Base-by-base conservation (phyloP, 371 early-diverging fungal species). In the Choanephora cucurbitarum region DNA sequence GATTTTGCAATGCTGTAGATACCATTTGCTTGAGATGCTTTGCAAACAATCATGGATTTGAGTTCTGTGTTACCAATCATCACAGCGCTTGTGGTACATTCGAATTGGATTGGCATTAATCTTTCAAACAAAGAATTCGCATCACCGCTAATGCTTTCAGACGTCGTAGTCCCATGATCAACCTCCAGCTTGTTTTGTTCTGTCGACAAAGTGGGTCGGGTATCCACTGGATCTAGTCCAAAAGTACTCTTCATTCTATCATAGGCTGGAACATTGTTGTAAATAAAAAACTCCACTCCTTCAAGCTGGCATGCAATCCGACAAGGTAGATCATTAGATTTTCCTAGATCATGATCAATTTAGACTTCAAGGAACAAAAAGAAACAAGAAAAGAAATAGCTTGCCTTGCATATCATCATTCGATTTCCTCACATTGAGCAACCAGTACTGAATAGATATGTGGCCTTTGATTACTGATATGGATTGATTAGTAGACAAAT, bases 251-350 rank as follows among this genome's bases (percentile, higher is more conserved):
- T 78, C 46, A 92, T 64, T 10, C 63, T 62, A 24, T 89, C 84
- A 58, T 92, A 94, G 0, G 87, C 91, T 7, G 89, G 84, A 37
- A 83, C 75, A 48, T 91, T 77, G 56, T 94, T 94, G 73, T 91
- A 94, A 51, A 90, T 75, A 63, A 92, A 91, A 79, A 85, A 89
- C 59, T 94, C 94, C 8, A 92, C 61, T 2, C 94, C 94, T 48
- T 92, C 87, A 5, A 92, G 60, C n/a, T 83, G 80, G 52, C 89
- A 79, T 19, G 75, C 81, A 52, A 93, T 77, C 41, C 92, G 75
- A 59, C 91, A 90, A 5, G 80, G 77, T 7, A 66, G 44, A 54
- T 68, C 64, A 9, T 45, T 61, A 28, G 70, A 57, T 59, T 61
- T 62, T 5, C 48, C 69, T 65, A 34, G 21, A 44, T 24, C 14